Evolutionary conservation across 805 yeast genomes (phyloP), one percentile per base, ranked within the genome.

Genomic region (Candida insectalens): DNA sequence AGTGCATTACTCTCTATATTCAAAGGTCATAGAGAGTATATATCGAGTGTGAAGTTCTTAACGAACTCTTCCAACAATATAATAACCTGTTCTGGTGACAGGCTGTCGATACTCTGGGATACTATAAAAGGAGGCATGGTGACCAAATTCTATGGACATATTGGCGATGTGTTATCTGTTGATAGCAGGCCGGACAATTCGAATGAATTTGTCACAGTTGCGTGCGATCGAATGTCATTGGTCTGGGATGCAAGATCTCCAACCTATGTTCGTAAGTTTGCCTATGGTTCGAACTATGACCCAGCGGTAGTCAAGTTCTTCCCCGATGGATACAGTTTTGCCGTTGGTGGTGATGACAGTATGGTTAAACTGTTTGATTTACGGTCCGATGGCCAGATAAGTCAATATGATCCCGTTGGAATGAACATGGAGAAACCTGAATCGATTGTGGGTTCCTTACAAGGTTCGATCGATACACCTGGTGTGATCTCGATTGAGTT

Each of bases 21-120:
- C 50, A 78, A 81, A 50, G 92, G 92, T 1, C 96, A 88, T 55
- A 67, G 74, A 6, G 89, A 92, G 30, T 88, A 85, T 50, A 71
- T 88, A 4, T 75, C 89, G 0, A 84, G 77, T 43, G 65, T 83
- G 40, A 77, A 73, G 30, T 88, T 85, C 49, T 36, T 79, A n/a
- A 62, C 63, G 35, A 32, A 36, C n/a, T 70, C 78, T 39, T 55
- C 65, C 5, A 34, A 39, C 4, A 63, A 62, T 19, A 51, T 84
- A 0, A 47, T 85, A 13, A 82, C 94, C 0, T 69, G 79, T 1
- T 77, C 88, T 27, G 95, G 95, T 3, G 96, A 87, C 53, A 71
- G 77, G 77, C 74, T 89, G 1, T 71, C 84, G 46, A 67, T 70
- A 1, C 51, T 77, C 34, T 88, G 96, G 96, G 95, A 88, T 53